Evolutionary conservation across 257 asterid genomes (phyloP), one percentile per base, ranked within the genome.

Genomic region (Anisodus tanguticus): DNA sequence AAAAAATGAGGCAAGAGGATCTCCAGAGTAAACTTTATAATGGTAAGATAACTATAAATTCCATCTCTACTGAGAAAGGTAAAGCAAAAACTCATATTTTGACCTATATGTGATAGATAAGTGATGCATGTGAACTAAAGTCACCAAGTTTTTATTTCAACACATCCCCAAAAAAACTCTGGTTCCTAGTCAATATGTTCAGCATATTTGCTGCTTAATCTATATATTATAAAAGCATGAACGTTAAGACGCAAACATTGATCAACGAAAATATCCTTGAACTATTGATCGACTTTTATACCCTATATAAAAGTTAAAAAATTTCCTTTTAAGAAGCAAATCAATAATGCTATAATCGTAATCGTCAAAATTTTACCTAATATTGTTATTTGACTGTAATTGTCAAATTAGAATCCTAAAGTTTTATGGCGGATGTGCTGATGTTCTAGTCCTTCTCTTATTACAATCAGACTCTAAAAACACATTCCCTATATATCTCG

Each of bases 31-130:
- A 76, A 76, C 81, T 76, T 76, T 12, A 76, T 51, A 76, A 22
- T 11, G 22, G 63, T 26, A 53, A 26, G 64, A 77, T 26, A 53
- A 26, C 45, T 77, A 77, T 53, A 49, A 26, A 74, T 12, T 49
- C 4, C 22, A 74, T 49, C 81, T 74, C 62, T 49, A 74, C 62
- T 5, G 15, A 53, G 64, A 53, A 53, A 77, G 82, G 82, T 77
- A 26, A 53, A 77, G 49, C 22, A 13, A 76, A 53, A 53, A 26
- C 16, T 26, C 82, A 77, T 76, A 13, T 76, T 54, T 4, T 74
- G 81, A 13, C 47, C 47, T 35, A 49, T 19, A 19, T 22, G 81
- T 53, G 49, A 53, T 51, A 31, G 41, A 47, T 64, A 53, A 26
- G 45, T 51, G 43, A 74, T 77, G 43, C 59, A 74, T 22, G 82